Evolutionary conservation across 495 filamentous ascomycete genomes (phyloP).

Genomic region (Pyronema domesticum): DNA sequence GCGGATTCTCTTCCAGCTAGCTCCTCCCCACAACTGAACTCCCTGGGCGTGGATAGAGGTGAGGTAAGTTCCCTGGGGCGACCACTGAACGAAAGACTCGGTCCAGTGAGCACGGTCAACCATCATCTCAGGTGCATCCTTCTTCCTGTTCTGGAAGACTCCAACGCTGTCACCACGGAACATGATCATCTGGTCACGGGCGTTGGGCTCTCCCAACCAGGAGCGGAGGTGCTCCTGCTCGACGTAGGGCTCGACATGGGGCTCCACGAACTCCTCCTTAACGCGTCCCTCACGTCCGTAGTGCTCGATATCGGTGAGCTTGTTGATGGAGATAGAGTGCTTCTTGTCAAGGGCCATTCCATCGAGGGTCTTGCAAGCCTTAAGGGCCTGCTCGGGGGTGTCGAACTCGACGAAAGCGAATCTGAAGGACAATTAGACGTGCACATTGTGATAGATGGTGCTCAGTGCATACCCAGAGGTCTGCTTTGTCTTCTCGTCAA

Average conservation of each 20-base stretch:
- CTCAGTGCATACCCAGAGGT: constrained; percentile 51
- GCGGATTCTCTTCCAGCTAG: constrained; percentile 72
- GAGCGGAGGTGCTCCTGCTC: constrained; percentile 90
- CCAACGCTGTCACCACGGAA: constrained; percentile 78
- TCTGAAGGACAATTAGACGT: constrained; percentile 27
- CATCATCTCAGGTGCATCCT: constrained; percentile 67
- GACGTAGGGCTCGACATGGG: constrained; percentile 57
- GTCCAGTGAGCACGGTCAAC: constrained; percentile 92
- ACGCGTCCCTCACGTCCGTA: constrained; percentile 87
- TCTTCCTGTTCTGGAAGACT: constrained; percentile 96
- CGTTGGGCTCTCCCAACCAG: constrained; percentile 71
- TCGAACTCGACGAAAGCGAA: constrained; percentile 94
- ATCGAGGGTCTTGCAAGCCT: constrained; percentile 72
- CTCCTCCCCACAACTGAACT: constrained; percentile 90
- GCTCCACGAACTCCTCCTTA: constrained; percentile 70
- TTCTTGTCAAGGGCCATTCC: constrained; percentile 76
- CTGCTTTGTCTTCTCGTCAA: constrained; percentile 54
- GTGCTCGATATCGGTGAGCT: constrained; percentile 90
- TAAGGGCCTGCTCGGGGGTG: constrained; percentile 73
- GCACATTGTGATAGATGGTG: not conserved
- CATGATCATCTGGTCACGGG: constrained; percentile 86
- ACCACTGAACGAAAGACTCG: constrained; percentile 94
- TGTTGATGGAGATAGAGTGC: constrained; percentile 89
- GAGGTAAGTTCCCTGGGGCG: constrained; percentile 79
- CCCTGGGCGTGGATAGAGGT: constrained; percentile 88